phyloP scores from a whole-genome alignment of 768 basidiomycete genomes.

The Tulasnella sp. region DNA sequence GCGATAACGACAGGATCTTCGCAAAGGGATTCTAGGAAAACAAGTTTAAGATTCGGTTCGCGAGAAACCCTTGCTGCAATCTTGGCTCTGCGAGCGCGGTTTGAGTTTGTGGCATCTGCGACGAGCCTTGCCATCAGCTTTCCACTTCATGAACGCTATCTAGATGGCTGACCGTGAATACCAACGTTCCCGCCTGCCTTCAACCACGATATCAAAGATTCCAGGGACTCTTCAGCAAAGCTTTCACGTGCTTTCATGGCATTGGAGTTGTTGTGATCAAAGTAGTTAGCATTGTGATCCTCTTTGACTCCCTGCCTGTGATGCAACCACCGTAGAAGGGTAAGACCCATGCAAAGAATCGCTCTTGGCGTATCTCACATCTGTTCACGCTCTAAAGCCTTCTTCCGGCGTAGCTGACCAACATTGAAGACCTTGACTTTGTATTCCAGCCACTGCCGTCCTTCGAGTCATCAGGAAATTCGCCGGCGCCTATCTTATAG shows the following conservation, averaged over 20 bases:
- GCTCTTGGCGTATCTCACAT: constrained; percentile 44
- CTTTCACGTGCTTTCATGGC: constrained; percentile 73
- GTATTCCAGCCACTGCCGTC: constrained; percentile 89
- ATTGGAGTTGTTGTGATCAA: constrained; percentile 77
- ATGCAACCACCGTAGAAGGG: neutral
- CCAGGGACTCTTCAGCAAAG: constrained; percentile 86
- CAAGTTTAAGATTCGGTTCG: constrained; percentile 74
- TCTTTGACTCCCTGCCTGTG: constrained; percentile 75
- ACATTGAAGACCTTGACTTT: constrained; percentile 98
- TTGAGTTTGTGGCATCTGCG: constrained; percentile 94
- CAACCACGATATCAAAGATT: constrained; percentile 92
- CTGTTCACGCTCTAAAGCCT: constrained; percentile 69
- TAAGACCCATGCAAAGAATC: neutral
- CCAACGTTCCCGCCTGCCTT: constrained; percentile 95
- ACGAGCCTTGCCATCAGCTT: neutral
- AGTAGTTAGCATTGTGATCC: constrained; percentile 87
- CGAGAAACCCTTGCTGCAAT: constrained; percentile 73
- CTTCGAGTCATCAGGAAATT: neutral
- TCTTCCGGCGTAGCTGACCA: constrained; percentile 83
- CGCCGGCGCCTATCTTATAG: neutral
- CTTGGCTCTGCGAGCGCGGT: constrained; percentile 68
- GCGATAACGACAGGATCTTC: constrained; percentile 93
- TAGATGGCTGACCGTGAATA: constrained; percentile 63
- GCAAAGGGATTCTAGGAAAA: constrained; percentile 94
- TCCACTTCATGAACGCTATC: neutral